Conservation (phyloP, 2,329 filamentous ascomycete genomes). For the Pseudopyricularia cyperi region DNA sequence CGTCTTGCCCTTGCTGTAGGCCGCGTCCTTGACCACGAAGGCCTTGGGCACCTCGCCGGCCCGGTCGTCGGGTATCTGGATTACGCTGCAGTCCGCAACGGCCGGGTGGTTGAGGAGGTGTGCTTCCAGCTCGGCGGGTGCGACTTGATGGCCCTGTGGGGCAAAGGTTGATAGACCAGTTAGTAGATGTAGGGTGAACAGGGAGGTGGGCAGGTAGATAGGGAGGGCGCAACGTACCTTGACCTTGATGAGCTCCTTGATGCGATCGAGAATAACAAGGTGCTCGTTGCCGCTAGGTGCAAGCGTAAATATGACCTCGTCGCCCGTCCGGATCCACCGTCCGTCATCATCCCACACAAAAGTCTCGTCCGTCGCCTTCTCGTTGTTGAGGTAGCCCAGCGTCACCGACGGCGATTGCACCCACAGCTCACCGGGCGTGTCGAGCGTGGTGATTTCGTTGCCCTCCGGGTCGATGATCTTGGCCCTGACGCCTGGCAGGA, state of each 20-base stretch:
- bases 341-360: constrained; percentile 55
- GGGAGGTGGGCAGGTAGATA: no score
- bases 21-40: constrained; percentile 43
- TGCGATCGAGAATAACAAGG: constrained; percentile 69
- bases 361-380: constrained; percentile 68
- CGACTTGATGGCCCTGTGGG: constrained; percentile 59
- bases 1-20: constrained; percentile 12
- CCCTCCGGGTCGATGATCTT: constrained; percentile 57
- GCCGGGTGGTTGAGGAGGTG: constrained; percentile 61
- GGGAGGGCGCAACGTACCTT: constrained; percentile 24
- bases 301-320: constrained; percentile 61
- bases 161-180: neutral
- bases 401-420: constrained; percentile 66
- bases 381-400: constrained; percentile 77
- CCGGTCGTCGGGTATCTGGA: constrained; percentile 51
- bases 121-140: constrained; percentile 71
- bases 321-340: constrained; percentile 71
- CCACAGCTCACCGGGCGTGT: constrained; percentile 68
- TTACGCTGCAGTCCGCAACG: constrained; percentile 70
- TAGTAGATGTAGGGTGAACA: no score
- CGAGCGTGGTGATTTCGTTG: constrained; percentile 47
- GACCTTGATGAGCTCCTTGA: constrained; percentile 37
- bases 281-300: constrained; percentile 61
- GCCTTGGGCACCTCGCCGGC: constrained; percentile 56
- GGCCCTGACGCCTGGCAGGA: constrained; percentile 51